These are phyloP conservation scores for Artemisia tridentata DNA, from an alignment of 129 eudicot species.

Conservation along the genomic window DNA sequence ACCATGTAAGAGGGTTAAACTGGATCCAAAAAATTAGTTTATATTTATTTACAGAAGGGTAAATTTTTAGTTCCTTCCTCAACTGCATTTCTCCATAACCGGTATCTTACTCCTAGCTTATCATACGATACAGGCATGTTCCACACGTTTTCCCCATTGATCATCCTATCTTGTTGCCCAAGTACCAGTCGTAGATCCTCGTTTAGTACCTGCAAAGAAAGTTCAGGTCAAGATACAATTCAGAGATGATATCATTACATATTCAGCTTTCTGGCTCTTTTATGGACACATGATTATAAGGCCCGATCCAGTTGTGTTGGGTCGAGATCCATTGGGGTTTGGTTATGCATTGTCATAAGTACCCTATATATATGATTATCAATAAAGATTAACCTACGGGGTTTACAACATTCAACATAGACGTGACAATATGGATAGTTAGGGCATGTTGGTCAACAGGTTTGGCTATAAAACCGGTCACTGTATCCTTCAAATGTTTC, in stretches of 20 bases:
- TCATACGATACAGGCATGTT: slow-evolving; percentile 91
- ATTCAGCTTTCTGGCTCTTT: no score
- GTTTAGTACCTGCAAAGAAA: slow-evolving; percentile 60
- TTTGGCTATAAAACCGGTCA: no score
- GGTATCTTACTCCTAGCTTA: slow-evolving; percentile 89
- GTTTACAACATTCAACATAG: no score
- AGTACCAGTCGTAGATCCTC: slow-evolving; percentile 91
- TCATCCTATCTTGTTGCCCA: slow-evolving; percentile 96
- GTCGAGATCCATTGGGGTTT: no score
- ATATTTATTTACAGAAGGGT: slow-evolving; percentile 47
- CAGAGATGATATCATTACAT: not conserved
- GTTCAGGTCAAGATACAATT: not conserved
- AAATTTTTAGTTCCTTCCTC: slow-evolving; percentile 59
- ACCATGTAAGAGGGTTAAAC: slow-evolving; percentile 26
- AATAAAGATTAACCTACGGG: no score
- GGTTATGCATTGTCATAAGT: no score
- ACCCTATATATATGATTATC: no score
- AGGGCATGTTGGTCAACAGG: no score
- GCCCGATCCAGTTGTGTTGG: no score
- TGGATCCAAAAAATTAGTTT: slow-evolving; percentile 33
- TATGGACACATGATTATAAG: no score
- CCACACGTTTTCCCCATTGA: slow-evolving; percentile 85
- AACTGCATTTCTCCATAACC: slow-evolving; percentile 86
- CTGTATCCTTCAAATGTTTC: no score
- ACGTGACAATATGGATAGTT: no score